Evolutionary conservation across 2,329 filamentous ascomycete genomes (phyloP), one percentile per base, ranked within the genome.

Genomic region (Pseudopyrenochaeta lycopersici): DNA sequence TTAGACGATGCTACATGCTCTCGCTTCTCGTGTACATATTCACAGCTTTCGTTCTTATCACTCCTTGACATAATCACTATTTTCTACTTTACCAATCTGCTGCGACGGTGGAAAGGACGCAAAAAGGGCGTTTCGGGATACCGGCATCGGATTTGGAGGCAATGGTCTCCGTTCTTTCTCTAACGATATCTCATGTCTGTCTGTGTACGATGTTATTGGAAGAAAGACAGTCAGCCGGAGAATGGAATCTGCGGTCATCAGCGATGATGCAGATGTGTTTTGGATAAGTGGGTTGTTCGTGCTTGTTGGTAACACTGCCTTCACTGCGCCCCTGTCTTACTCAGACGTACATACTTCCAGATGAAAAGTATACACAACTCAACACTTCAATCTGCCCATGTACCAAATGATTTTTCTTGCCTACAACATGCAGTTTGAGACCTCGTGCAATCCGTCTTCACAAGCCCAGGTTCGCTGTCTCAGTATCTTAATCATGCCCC

Each of bases 21-120:
- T 54, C 49, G 32, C 48, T 58, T 62, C 44, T 38, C 35, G 33
- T 64, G 59, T 64, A 64, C 41, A 64, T 62, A 60, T 56, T 62
- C 46, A 41, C 33, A 45, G 38, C 42, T 55, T 33, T 27, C 39
- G 18, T 54, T 52, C 49, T 39, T 32, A 46, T 49, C 55, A 55
- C 54, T 63, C 62, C 44, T 61, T 64, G 40, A 52, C 61, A 45
- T 63, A 61, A 64, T 56, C 38, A 17, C 21, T 58, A 55, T 58
- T 60, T 35, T 60, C 21, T 46, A 45, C 20, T 44, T 60, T 36
- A 31, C 18, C 48, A 46, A 46, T 51, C 50, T 60, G 53, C 54
- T 62, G 53, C 46, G 33, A 35, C 52, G 51, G 51, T 46, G 46
- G 45, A 51, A 52, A 54, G 60, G 45, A 54, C 55, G 54, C 43